phyloP scores from a whole-genome alignment of 805 yeast genomes.

The Candida takata region DNA sequence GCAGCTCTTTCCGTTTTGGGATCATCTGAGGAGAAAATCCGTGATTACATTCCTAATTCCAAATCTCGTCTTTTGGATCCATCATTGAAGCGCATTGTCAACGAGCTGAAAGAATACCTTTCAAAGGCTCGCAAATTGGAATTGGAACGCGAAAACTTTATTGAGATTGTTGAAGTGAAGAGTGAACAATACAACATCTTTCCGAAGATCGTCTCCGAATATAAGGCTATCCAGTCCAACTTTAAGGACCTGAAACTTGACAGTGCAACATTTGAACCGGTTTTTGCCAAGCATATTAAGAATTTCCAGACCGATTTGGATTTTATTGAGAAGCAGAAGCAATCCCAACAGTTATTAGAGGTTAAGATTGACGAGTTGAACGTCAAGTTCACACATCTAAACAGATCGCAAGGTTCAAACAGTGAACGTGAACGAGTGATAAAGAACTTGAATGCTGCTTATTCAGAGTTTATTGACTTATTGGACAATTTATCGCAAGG shows the following conservation, averaged over 20 bases:
- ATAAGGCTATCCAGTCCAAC: slow-evolving; percentile 25
- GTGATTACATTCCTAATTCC: slow-evolving; percentile 25
- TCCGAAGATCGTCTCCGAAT: slow-evolving; percentile 45
- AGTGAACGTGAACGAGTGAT: slow-evolving; percentile 39
- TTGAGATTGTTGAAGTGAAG: slow-evolving; percentile 38
- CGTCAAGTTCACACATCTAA: slow-evolving; percentile 20
- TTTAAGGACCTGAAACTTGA: slow-evolving; percentile 18
- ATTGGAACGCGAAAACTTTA: slow-evolving; percentile 31
- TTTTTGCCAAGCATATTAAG: slow-evolving; percentile 37
- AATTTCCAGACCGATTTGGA: slow-evolving; percentile 44
- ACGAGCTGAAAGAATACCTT: slow-evolving; percentile 28
- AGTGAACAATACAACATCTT: slow-evolving; percentile 41
- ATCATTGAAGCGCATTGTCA: slow-evolving; percentile 27
- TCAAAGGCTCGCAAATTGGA: slow-evolving; percentile 30
- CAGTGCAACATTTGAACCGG: slow-evolving; percentile 30
- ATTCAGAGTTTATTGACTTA: slow-evolving; percentile 37
- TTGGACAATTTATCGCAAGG: slow-evolving; percentile 62
- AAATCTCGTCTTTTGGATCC: slow-evolving; percentile 27
- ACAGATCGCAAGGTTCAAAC: slow-evolving; percentile 10
- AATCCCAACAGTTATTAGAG: slow-evolving; percentile 33
- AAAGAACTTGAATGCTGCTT: slow-evolving; percentile 35
- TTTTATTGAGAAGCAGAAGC: slow-evolving; percentile 36
- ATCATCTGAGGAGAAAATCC: slow-evolving; percentile 26
- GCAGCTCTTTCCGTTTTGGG: slow-evolving; percentile 37
- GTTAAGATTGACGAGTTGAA: slow-evolving; percentile 30